phyloP scores from a whole-genome alignment of 2,329 filamentous ascomycete species.

The Whalleya microplaca region DNA sequence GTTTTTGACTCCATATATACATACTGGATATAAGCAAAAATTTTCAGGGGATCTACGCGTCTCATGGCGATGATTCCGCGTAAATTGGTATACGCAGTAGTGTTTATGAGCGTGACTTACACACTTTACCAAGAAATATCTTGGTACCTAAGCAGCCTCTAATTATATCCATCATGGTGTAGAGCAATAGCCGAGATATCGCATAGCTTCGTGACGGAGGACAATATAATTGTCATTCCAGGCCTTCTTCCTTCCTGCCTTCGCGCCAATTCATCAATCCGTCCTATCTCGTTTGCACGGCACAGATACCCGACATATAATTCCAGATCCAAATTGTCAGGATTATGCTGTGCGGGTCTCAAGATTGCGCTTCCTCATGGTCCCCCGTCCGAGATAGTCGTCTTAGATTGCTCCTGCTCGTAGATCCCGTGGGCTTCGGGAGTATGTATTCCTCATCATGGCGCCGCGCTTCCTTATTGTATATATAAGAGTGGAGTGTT shows the following conservation, averaged over 20 bases:
- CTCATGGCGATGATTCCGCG: not conserved
- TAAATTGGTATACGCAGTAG: not conserved
- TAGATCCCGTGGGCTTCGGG: not conserved
- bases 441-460: not conserved
- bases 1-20: not conserved
- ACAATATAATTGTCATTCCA: not conserved
- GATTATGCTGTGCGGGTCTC: not conserved
- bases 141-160: not conserved
- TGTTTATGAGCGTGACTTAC: not conserved
- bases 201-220: not conserved
- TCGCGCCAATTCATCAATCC: not conserved
- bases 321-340: not conserved
- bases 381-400: too few relatives aligned
- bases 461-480: not conserved
- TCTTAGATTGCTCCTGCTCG: too few relatives aligned
- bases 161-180: not conserved
- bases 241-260: not conserved
- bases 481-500: constrained; percentile 13
- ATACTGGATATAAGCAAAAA: not conserved
- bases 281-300: not conserved
- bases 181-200: not conserved
- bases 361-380: too few relatives aligned
- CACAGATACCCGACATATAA: not conserved
- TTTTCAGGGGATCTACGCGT: not conserved
- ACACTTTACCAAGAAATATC: not conserved